A percentile compares a stretch with the other conserved stretches of the same genome.
These are phyloP conservation scores for Dothideomycetidae sp. DNA, from an alignment of 2,329 filamentous ascomycete species.

Conservation along the genomic window DNA sequence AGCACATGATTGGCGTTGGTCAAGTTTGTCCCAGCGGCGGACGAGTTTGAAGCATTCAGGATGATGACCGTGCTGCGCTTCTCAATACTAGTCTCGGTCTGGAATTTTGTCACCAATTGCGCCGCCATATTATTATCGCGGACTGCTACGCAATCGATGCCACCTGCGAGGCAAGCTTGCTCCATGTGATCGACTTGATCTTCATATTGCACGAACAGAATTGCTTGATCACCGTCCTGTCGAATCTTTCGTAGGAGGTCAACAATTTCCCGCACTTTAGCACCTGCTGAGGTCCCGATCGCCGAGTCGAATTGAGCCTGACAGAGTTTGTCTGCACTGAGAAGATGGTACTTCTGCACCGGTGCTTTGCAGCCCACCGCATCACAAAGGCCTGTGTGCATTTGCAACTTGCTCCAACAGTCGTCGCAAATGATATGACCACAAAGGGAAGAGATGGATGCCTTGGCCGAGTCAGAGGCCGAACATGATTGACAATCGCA, in stretches of 20 bases:
- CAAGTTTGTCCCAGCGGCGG: slow-evolving; percentile 46
- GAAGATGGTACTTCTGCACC: slow-evolving; percentile 27
- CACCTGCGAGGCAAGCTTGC: slow-evolving; percentile 19
- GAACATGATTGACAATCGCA: slow-evolving; percentile 6
- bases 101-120: slow-evolving; percentile 5
- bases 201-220: slow-evolving; percentile 42
- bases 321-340: slow-evolving; percentile 26
- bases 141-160: slow-evolving; percentile 26
- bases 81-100: slow-evolving; percentile 1
- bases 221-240: slow-evolving; percentile 32
- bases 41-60: slow-evolving; percentile 41
- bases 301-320: slow-evolving; percentile 13
- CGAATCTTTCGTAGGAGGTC: slow-evolving; percentile 29
- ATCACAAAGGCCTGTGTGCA: slow-evolving; percentile 24
- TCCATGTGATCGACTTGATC: slow-evolving; percentile 29
- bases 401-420: slow-evolving; percentile 22
- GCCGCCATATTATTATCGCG: slow-evolving; percentile 4
- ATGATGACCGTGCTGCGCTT: slow-evolving; percentile 35
- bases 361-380: slow-evolving; percentile 28
- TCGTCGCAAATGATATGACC: slow-evolving; percentile 37
- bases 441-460: slow-evolving; percentile 32
- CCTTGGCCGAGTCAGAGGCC: background rate
- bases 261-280: slow-evolving; percentile 35
- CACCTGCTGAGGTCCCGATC: slow-evolving; percentile 22
- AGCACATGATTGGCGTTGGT: slow-evolving; percentile 50